Conservation (phyloP, 2,329 filamentous ascomycete species). For the Botrytis medusae region DNA sequence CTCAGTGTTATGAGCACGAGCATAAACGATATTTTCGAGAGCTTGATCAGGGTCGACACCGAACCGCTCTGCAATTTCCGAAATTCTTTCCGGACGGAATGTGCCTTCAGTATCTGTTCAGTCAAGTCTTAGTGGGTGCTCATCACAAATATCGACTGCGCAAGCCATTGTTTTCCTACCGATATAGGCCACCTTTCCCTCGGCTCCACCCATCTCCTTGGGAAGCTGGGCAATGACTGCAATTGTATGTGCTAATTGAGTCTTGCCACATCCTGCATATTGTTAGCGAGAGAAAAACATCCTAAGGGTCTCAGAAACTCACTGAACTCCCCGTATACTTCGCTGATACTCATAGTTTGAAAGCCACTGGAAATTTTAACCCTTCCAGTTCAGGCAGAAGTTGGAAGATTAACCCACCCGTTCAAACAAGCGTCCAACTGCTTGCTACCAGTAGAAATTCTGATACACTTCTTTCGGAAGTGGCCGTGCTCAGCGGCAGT, state of each 20-base stretch:
- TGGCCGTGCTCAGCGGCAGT: slow-evolving; percentile 65
- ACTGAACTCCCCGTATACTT: slow-evolving; percentile 61
- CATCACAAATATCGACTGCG: slow-evolving; percentile 2
- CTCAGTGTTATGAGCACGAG: slow-evolving; percentile 64
- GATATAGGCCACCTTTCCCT: slow-evolving; percentile 69
- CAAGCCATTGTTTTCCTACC: slow-evolving; percentile 44
- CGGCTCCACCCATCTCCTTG: slow-evolving; percentile 61
- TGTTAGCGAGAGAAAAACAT: background rate
- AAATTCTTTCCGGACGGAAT: slow-evolving; percentile 65
- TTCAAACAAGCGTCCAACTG: slow-evolving; percentile 64
- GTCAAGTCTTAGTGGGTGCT: slow-evolving; percentile 11
- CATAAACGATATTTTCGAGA: slow-evolving; percentile 67
- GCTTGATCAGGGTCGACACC: slow-evolving; percentile 57
- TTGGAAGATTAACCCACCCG: slow-evolving; percentile 46
- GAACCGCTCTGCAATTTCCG: slow-evolving; percentile 66
- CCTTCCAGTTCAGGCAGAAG: background rate
- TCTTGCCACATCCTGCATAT: slow-evolving; percentile 59
- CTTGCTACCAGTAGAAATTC: slow-evolving; percentile 69
- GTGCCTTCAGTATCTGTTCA: slow-evolving; percentile 58
- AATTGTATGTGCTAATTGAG: slow-evolving; percentile 68
- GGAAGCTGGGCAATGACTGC: slow-evolving; percentile 60
- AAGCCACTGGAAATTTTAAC: slow-evolving; percentile 53
- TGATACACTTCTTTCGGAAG: slow-evolving; percentile 61
- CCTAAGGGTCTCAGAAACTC: slow-evolving; percentile 24
- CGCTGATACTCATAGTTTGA: slow-evolving; percentile 69